Base-by-base conservation (phyloP, 2,329 filamentous ascomycete species). In the Alternaria panax region DNA sequence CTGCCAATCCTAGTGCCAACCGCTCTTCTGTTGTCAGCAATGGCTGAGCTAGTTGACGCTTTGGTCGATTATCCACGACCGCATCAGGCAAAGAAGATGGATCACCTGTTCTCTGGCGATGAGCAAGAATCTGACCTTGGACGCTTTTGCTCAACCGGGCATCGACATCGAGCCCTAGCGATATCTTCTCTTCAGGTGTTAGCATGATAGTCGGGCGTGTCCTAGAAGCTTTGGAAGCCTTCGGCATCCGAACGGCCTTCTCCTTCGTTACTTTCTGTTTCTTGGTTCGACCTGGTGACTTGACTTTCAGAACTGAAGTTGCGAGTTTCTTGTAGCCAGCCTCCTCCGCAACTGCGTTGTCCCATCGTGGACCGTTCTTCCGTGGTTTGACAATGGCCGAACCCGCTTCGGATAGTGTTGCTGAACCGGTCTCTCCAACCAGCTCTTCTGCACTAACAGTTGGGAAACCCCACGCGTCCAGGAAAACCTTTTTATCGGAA, bases 391-490 rank as follows among this genome's bases (percentile, higher is more conserved):
- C 52, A 25, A 75, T 65, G 20, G 67, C 63, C 16, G 61, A 51
- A 24, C 68, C 64, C 60, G 65, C 67, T 24, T 75, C 68, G 16
- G 64, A 59, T 16, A 77, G 62, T 22, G 71, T 68, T 36, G 70
- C 68, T 24, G 71, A 66, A 12, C 74, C 73, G 47, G 64, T 61
- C 14, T 58, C 60, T 2, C 59, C 52, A 24, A 70, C 48, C 38
- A 75, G 70, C 8, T 72, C 62, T 38, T 64, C 65, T 0, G 55
- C 18, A 41, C 66, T 60, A 18, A 70, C 51, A 11, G 55, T 16
- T 7, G 51, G 62, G 22, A 78, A 78, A 1, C 75, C 75, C 74
- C 74, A 77, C 18, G 59, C n/a, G 54, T 76, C 66, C 7, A 78
- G 51, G 9, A 47, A 25, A 16, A 43, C 16, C 12, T 45, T 30